Conservation (phyloP, 1,284 basidiomycete genomes). For the Cryptococcus wingfieldii region DNA sequence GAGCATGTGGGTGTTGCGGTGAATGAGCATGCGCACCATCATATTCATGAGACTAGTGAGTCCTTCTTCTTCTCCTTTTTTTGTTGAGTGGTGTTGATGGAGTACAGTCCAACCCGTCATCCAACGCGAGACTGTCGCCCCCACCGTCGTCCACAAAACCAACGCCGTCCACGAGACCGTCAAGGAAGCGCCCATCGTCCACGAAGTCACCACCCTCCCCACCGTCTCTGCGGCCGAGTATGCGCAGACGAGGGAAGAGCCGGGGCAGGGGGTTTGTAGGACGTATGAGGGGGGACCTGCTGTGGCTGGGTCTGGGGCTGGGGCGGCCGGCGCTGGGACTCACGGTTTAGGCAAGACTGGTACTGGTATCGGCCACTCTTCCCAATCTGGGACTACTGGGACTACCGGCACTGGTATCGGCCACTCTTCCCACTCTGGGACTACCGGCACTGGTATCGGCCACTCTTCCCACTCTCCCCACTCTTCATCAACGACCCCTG, state of each 20-base stretch:
- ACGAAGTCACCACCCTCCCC: slow-evolving; percentile 38
- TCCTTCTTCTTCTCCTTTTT: neutral
- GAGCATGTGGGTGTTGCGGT: slow-evolving; percentile 36
- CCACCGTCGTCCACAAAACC: slow-evolving; percentile 46
- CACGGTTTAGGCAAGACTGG: no score
- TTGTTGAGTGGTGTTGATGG: neutral
- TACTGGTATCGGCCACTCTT: no score
- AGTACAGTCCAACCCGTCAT: slow-evolving; percentile 45
- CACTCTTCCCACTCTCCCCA: no score
- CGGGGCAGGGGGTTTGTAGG: neutral
- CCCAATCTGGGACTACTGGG: no score
- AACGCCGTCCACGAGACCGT: slow-evolving; percentile 43
- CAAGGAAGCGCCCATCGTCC: slow-evolving; percentile 42
- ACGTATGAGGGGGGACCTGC: neutral
- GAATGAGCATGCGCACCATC: slow-evolving; percentile 46
- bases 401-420: no score
- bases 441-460: no score
- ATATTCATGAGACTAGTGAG: slow-evolving; percentile 43
- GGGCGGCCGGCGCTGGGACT: no score
- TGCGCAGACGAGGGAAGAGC: neutral
- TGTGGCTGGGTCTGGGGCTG: no score
- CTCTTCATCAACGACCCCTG: no score
- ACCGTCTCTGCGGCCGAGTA: slow-evolving; percentile 23
- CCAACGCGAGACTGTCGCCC: slow-evolving; percentile 44
- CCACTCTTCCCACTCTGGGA: no score